Evolutionary conservation across 2,329 filamentous ascomycete genomes (phyloP).

Genomic region (Colletotrichum tropicale): DNA sequence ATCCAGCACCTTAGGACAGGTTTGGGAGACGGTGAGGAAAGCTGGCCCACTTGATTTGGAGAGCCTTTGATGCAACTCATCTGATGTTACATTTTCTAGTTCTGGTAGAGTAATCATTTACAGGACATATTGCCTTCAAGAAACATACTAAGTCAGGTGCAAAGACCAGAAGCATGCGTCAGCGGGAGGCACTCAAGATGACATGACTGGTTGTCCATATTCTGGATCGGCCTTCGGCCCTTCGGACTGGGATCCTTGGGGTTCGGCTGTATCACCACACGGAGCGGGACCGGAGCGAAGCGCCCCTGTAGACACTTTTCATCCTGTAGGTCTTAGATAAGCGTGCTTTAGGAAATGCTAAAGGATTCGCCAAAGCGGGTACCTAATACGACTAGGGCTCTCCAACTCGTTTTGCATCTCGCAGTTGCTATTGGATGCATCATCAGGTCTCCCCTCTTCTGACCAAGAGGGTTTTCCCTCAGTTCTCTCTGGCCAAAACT

Average conservation of each 20-base stretch:
- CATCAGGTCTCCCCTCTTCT: neutral
- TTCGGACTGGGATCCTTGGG: neutral
- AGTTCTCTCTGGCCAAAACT: neutral
- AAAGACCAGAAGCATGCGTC: neutral
- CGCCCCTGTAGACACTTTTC: neutral
- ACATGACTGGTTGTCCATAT: neutral
- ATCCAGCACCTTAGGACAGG: constrained; percentile 8
- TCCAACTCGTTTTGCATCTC: neutral
- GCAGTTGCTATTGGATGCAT: neutral
- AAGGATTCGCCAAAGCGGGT: neutral
- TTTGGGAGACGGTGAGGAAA: constrained; percentile 18
- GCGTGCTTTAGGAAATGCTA: neutral
- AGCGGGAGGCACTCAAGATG: neutral
- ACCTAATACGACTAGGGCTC: neutral
- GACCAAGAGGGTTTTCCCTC: neutral
- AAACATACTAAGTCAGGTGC: neutral
- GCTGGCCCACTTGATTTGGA: neutral
- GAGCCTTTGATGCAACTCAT: neutral
- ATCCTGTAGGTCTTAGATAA: neutral
- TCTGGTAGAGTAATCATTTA: neutral
- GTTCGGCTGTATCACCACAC: neutral
- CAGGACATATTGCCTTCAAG: neutral
- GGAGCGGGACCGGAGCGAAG: neutral
- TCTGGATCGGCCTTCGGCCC: neutral
- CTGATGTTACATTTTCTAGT: neutral